phyloP scores from a whole-genome alignment of 2,329 filamentous ascomycete genomes.

The Harringtonia aguacate region DNA sequence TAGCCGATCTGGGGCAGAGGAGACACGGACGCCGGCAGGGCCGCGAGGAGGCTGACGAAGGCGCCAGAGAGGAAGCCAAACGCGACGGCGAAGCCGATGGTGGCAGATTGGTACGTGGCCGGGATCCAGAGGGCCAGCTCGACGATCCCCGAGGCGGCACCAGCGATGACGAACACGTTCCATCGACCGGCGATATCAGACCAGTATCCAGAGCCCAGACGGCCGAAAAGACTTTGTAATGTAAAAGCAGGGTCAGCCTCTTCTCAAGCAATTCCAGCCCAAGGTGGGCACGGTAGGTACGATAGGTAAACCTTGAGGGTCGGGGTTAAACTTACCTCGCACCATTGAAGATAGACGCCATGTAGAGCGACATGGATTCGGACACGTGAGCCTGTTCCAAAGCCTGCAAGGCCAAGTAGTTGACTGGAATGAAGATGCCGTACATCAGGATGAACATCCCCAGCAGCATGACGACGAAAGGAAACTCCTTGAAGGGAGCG shows the following conservation, averaged over 20 bases:
- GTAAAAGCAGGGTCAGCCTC: too few species aligned
- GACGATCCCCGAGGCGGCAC: slow-evolving; percentile 26
- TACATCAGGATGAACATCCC: slow-evolving; percentile 14
- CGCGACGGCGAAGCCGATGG: slow-evolving; percentile 28
- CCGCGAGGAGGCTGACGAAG: slow-evolving; percentile 25
- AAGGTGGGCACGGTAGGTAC: too few species aligned
- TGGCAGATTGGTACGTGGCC: slow-evolving; percentile 15
- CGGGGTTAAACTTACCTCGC: too few species aligned
- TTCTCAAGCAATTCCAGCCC: too few species aligned
- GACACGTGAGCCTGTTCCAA: slow-evolving; percentile 10
- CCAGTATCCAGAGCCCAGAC: slow-evolving; percentile 14
- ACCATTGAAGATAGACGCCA: slow-evolving; percentile 16
- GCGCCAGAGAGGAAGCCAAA: slow-evolving; percentile 32
- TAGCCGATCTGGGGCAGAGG: slow-evolving; percentile 43
- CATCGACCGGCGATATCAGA: slow-evolving; percentile 26
- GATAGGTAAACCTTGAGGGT: too few species aligned
- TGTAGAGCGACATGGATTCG: slow-evolving; percentile 12
- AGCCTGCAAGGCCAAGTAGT: slow-evolving; percentile 15
- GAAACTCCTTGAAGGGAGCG: slow-evolving; percentile 11
- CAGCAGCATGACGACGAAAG: slow-evolving; percentile 10
- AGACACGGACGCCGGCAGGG: slow-evolving; percentile 38
- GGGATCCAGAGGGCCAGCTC: slow-evolving; percentile 33
- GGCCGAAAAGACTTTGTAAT: slow-evolving; percentile 27
- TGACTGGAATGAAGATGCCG: slow-evolving; percentile 16
- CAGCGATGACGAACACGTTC: slow-evolving; percentile 34